Evolutionary conservation across 2,329 filamentous ascomycete species (phyloP).

Genomic region (Arthrobotrys entomopaga): DNA sequence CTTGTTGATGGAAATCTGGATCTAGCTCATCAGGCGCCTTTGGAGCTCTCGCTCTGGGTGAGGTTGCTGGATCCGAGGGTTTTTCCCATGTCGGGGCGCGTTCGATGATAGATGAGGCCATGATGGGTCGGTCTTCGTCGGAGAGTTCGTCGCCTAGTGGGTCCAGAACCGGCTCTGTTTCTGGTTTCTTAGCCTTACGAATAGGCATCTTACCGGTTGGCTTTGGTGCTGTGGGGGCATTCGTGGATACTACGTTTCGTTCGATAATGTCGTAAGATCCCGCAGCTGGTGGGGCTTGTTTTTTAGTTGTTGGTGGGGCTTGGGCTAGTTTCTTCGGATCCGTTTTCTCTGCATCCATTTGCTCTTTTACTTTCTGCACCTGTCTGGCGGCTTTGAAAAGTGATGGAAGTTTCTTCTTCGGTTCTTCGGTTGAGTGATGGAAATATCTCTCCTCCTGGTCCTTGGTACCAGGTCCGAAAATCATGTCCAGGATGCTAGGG

Average conservation of each 20-base stretch:
- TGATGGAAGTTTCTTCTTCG: constrained; percentile 49
- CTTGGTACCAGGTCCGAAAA: constrained; percentile 45
- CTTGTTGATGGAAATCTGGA: constrained; percentile 75
- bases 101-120: constrained; percentile 49
- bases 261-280: constrained; percentile 50
- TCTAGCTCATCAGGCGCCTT: constrained; percentile 75
- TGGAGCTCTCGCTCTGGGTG: constrained; percentile 66
- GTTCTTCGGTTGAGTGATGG: constrained; percentile 38
- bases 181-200: constrained; percentile 13
- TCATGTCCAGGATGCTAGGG: constrained; percentile 49
- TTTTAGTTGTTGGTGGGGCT: neutral
- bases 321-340: neutral
- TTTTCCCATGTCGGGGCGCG: constrained; percentile 45
- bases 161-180: constrained; percentile 5
- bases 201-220: constrained; percentile 28
- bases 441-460: constrained; percentile 51
- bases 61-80: neutral
- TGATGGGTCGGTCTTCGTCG: constrained; percentile 54
- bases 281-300: constrained; percentile 8
- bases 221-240: constrained; percentile 21
- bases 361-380: constrained; percentile 44
- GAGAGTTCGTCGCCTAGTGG: constrained; percentile 36
- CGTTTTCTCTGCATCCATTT: constrained; percentile 30
- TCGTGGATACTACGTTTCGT: constrained; percentile 11
- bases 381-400: constrained; percentile 47